Evolutionary conservation across 345 rosid genomes (phyloP), one percentile per base, ranked within the genome.

Genomic region (Hypericum perforatum): DNA sequence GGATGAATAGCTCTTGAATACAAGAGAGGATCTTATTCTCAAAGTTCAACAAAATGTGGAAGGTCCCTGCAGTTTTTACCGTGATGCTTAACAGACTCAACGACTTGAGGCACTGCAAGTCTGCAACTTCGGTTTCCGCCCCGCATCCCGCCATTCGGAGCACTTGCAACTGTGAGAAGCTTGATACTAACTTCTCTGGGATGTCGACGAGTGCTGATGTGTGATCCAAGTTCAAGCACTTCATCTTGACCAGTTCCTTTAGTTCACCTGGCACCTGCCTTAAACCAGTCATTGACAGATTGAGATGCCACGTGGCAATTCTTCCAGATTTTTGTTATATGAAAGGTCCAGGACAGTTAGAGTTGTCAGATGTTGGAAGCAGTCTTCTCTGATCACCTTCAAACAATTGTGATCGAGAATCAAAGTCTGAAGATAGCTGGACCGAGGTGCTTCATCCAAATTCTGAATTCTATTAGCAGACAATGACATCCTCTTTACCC

Each of bases 341-440:
- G 45, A 53, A 36, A 65, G 15, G 9, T 65, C 15, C 51, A 63
- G 12, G 43, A 46, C 58, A 11, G 10, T 7, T 22, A 63, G 16
- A 1, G 9, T 39, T 13, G 0, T 9, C 59, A 41, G 53, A 8
- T 37, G 45, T n/a, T 9, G 32, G 5, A 58, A 53, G 44, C 58
- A 53, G 3, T 8, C n/a, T 13, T 0, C 16, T 4, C 43, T 5
- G 5, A 53, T 7, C 7, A 1, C 41, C 12, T 40, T 6, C 11
- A 64, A 14, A 1, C 0, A 0, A 5, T 51, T 58, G 8, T 13
- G 6, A 6, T 10, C 40, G 0, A 58, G 43, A 37, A 58, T 45
- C 5, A 65, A 45, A 45, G 69, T 58, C 11, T 3, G 13, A 3
- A 64, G 59, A 53, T 4, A 9, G 1, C 39, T 39, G 13, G 45